Base-by-base conservation (phyloP, 768 basidiomycete species). In the Trametes punicea region DNA sequence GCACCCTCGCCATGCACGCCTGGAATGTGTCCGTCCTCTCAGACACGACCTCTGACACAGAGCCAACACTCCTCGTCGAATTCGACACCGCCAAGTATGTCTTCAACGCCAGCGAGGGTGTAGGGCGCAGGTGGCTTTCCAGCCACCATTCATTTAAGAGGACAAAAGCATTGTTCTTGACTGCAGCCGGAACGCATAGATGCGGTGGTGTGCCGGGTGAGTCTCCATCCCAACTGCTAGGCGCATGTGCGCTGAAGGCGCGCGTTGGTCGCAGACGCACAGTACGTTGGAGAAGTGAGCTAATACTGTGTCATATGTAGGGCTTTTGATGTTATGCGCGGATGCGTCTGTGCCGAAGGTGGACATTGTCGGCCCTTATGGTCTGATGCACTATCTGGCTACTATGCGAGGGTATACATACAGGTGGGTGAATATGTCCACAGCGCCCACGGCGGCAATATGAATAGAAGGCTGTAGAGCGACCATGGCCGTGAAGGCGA, bases 61-160 rank as follows among this genome's bases (percentile, higher is more conserved):
- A 92, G 61, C 87, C 93, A 0, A 81, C 87, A 8, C 72, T 97
- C 23, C 72, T 88, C 56, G 71, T 96, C 61, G 76, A 79, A 1
- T 94, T 93, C 67, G 87, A 90, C 61, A 75, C 79, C 50, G 85
- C 81, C 11, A 88, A 91, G 63, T 98, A 94, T 63, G 77, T 95
- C 34, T 93, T 98, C 78, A 94, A 94, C 70, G 83, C 78, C 18
- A 87, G 90, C 7, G 93, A 97, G 70, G 88, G 87, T 56, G 84
- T 87, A 1, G 85, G 83, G 39, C 75, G 95, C 31, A 73, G 87
- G 0, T 88, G 88, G 66, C 70, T 85, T 15, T 87, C 93, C 71
- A 82, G 82, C 56, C 75, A 73, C 60, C 73, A 79, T 41, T 82
- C 81, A 46, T 81, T 90, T 79, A 82, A 78, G 66, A 87, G 82